A percentile compares a stretch with the other conserved stretches of the same genome.
Evolutionary conservation across 148 eudicot species (phyloP).

Genomic region (Fagopyrum tataricum): DNA sequence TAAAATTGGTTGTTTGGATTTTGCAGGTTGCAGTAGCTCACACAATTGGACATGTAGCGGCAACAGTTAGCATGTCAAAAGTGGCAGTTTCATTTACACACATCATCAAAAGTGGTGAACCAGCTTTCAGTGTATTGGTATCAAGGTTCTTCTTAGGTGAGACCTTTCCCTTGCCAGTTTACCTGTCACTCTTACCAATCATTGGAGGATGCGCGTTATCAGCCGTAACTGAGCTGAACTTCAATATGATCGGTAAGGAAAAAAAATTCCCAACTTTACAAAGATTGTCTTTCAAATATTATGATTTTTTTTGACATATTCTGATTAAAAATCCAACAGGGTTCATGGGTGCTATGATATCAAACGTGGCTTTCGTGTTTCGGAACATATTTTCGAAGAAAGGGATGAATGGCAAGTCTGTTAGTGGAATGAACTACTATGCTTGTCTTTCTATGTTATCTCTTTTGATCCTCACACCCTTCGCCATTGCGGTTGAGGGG

Average conservation of each 20-base stretch:
- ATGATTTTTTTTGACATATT: background rate
- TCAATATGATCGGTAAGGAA: slow-evolving; percentile 48
- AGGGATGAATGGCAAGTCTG: slow-evolving; percentile 65
- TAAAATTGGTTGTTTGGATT: background rate
- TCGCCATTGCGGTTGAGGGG: slow-evolving; percentile 64
- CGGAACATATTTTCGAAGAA: slow-evolving; percentile 66
- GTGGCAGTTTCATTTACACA: slow-evolving; percentile 55
- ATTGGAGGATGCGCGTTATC: slow-evolving; percentile 51
- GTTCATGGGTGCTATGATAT: slow-evolving; percentile 76
- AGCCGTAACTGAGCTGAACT: slow-evolving; percentile 51
- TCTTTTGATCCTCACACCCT: slow-evolving; percentile 52
- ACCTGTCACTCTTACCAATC: slow-evolving; percentile 44
- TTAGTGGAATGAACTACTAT: slow-evolving; percentile 76
- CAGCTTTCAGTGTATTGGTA: slow-evolving; percentile 50
- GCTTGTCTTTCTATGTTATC: slow-evolving; percentile 65
- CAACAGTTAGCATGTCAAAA: slow-evolving; percentile 52
- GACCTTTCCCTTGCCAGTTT: slow-evolving; percentile 37
- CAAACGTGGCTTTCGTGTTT: slow-evolving; percentile 70
- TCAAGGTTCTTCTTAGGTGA: slow-evolving; percentile 46
- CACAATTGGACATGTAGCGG: slow-evolving; percentile 58
- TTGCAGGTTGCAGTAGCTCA: slow-evolving; percentile 55
- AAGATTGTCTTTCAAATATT: background rate
- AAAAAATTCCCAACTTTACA: background rate
- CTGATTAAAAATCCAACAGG: slow-evolving; percentile 23
- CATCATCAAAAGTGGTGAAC: slow-evolving; percentile 53